phyloP scores from a whole-genome alignment of 176 grass and related monocot species.

The Dendrocalamus sinicus region DNA sequence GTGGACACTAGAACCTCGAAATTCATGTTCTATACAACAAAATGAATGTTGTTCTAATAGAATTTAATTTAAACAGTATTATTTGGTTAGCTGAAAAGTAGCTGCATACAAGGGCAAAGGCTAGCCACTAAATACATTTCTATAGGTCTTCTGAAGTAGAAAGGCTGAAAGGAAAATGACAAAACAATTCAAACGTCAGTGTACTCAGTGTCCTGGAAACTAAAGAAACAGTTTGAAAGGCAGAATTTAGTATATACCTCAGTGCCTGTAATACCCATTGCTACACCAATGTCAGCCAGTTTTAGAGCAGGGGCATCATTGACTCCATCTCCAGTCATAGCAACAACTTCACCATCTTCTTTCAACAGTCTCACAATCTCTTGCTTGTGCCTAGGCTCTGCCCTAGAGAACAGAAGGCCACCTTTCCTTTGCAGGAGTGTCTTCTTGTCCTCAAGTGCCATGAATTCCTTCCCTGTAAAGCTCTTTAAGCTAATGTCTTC shows the following conservation, averaged over 20 bases:
- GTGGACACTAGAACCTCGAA: background rate
- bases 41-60: background rate
- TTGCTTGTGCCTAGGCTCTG: slow-evolving; percentile 98
- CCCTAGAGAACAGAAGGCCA: slow-evolving; percentile 92
- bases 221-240: background rate
- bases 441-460: slow-evolving; percentile 79
- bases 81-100: background rate
- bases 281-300: slow-evolving; percentile 93
- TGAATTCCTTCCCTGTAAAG: slow-evolving; percentile 88
- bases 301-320: slow-evolving; percentile 97
- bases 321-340: slow-evolving; percentile 99
- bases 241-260: slow-evolving; percentile 59
- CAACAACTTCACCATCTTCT: slow-evolving; percentile 97
- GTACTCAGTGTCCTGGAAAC: background rate
- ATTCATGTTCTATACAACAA: background rate
- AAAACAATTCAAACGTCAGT: background rate
- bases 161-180: background rate
- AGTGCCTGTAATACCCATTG: slow-evolving; percentile 97
- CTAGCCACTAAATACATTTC: background rate
- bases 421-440: slow-evolving; percentile 60
- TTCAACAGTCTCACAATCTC: slow-evolving; percentile 93
- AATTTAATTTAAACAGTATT: background rate
- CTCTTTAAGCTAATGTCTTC: slow-evolving; percentile 85
- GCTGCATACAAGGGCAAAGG: background rate
- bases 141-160: background rate